phyloP scores from a whole-genome alignment of 805 yeast genomes.

The Diddensiella santjacobensis region DNA sequence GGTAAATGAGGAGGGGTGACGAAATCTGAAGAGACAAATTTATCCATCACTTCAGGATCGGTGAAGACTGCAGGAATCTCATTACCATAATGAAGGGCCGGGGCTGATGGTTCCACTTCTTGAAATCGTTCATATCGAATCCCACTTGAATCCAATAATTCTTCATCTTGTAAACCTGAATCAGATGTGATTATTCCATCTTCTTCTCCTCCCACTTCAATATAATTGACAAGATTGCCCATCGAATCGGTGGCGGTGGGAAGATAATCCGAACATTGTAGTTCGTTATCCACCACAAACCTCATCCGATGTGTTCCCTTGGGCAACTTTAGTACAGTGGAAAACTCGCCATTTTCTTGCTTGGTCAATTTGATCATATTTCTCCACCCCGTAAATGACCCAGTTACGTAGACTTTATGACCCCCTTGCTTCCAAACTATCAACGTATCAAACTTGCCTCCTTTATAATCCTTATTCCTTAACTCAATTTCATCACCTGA shows the following conservation, averaged over 20 bases:
- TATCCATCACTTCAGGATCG: constrained; percentile 42
- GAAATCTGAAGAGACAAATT: constrained; percentile 37
- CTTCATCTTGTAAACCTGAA: background rate
- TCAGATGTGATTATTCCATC: constrained; percentile 11
- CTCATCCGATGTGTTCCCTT: constrained; percentile 90
- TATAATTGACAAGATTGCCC: constrained; percentile 91
- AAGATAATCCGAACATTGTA: constrained; percentile 77
- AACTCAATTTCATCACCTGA: constrained; percentile 35
- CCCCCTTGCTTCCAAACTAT: constrained; percentile 98
- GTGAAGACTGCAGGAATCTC: constrained; percentile 43
- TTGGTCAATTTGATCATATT: constrained; percentile 83
- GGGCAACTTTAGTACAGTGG: constrained; percentile 45
- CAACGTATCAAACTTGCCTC: constrained; percentile 46
- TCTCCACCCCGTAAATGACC: constrained; percentile 97
- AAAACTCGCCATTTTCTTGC: constrained; percentile 36
- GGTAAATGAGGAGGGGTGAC: constrained; percentile 95
- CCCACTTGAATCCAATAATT: background rate
- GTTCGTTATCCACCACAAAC: constrained; percentile 89
- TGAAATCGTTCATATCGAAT: constrained; percentile 57
- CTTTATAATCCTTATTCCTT: constrained; percentile 22
- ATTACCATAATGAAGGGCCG: constrained; percentile 45
- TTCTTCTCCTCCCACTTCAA: constrained; percentile 36
- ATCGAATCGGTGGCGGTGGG: constrained; percentile 96
- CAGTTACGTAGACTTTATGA: constrained; percentile 88
- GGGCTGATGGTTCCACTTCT: constrained; percentile 54